phyloP scores from a whole-genome alignment of 2,329 filamentous ascomycete genomes.

The Verticillium nonalfalfae region DNA sequence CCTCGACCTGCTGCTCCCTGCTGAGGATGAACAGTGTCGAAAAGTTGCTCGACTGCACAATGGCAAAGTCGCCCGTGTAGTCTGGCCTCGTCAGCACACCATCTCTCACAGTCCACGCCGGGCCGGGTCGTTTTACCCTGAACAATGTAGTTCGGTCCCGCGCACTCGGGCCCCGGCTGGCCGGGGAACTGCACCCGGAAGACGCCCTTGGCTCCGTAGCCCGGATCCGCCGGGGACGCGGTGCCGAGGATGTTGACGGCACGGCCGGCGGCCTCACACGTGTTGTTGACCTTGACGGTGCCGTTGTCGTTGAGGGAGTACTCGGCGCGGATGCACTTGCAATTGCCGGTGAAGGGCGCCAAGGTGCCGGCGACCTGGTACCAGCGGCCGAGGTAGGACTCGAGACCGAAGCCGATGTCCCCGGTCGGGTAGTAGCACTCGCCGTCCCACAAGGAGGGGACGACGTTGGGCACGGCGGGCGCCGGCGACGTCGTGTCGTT shows the following conservation, averaged over 20 bases:
- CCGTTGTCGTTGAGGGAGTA: constrained; percentile 24
- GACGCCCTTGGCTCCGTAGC: constrained; percentile 20
- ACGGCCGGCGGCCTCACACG: constrained; percentile 18
- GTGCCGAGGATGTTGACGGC: constrained; percentile 21
- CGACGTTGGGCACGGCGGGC: constrained; percentile 12
- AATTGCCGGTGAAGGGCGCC: constrained; percentile 20
- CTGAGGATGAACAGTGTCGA: constrained; percentile 24
- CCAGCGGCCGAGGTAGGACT: constrained; percentile 24
- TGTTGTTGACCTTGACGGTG: constrained; percentile 24
- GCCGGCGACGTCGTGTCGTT: constrained; percentile 7
- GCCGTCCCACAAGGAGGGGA: constrained; percentile 22
- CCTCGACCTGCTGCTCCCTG: constrained; percentile 19
- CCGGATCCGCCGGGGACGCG: constrained; percentile 17
- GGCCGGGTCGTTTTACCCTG: constrained; percentile 13
- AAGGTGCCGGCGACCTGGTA: constrained; percentile 25
- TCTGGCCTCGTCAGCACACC: constrained; percentile 10
- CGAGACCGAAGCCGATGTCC: constrained; percentile 19
- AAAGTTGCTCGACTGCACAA: constrained; percentile 25
- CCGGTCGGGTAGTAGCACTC: constrained; percentile 22
- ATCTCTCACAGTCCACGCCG: too few species aligned
- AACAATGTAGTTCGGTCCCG: constrained; percentile 25
- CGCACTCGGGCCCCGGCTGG: constrained; percentile 18
- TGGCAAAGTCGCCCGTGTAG: constrained; percentile 21
- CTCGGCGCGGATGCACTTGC: constrained; percentile 24
- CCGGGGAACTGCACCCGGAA: constrained; percentile 23